Evolutionary conservation across 495 filamentous ascomycete genomes (phyloP), one percentile per base, ranked within the genome.

Genomic region (Xylaria scruposa): DNA sequence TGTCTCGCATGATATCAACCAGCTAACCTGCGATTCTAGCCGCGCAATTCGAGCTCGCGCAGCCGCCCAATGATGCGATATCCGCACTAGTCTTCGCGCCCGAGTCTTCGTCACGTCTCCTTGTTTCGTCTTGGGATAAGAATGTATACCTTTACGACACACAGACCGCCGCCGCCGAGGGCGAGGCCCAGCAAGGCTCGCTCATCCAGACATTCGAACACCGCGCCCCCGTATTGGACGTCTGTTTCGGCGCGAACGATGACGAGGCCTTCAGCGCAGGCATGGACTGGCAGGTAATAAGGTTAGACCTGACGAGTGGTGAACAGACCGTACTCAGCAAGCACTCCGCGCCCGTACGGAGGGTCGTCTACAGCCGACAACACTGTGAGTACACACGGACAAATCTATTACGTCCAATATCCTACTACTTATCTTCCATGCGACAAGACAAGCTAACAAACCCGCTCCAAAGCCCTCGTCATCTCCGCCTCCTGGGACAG

Each of bases 81-180:
- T 97, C 94, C 66, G 86, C 94, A 6, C 81, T 98, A 73, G 90
- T 89, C 74, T 99, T 97, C 85, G 92, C 94, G 46, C 92, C 93
- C 53, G 76, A 80, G 59, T 83, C 87, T 31, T 85, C 91, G 15
- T 91, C 88, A 58, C 88, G 89, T 65, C 86, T 99, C 40, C 89
- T 97, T 38, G 94, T 94, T 76, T 92, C 95, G 12, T 99, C 95
- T 68, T 99, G 96, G 96, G 96, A 98, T 81, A 93, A 90, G 81
- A 87, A 93, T 80, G 90, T 97, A 31, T 97, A 97, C 81, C 88
- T 97, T 53, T 99, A 99, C 85, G 92, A 97, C 76, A 80, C 88
- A 67, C 70, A 74, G 70, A 71, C 73, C 42, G 85, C 87, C 72
- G 84, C 87, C 61, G 84, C 86, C 56, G 89, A 90, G 49, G 87